Evolutionary conservation across 805 yeast genomes (phyloP).

Genomic region (Kodamaea kakaduensis): DNA sequence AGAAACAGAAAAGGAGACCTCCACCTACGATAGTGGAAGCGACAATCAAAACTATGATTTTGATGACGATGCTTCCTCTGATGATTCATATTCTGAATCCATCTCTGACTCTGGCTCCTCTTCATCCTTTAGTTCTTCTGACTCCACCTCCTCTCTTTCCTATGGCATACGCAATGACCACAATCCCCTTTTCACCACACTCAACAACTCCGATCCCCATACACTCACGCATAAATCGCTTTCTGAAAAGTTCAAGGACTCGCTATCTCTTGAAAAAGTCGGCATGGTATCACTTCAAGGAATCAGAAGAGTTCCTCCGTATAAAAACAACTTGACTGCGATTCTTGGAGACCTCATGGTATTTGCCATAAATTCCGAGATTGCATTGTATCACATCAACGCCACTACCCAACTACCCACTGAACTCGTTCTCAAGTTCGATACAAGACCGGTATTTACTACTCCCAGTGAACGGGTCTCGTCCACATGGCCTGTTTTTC

Average conservation of each 20-base stretch:
- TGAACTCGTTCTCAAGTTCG: conserved; percentile 30
- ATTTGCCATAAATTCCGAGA: conserved; percentile 30
- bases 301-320: conserved; percentile 28
- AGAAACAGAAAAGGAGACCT: too few relatives aligned
- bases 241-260: conserved; percentile 34
- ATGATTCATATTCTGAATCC: too few relatives aligned
- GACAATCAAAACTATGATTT: too few relatives aligned
- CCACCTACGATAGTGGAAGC: too few relatives aligned
- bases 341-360: conserved; percentile 26
- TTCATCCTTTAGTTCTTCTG: too few relatives aligned
- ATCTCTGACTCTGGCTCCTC: too few relatives aligned
- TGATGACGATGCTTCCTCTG: too few relatives aligned
- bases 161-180: conserved; percentile 8
- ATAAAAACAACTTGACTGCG: conserved; percentile 38
- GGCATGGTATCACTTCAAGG: conserved; percentile 19
- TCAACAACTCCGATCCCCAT: conserved; percentile 15
- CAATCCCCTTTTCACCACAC: conserved; percentile 14
- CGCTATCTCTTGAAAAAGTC: conserved; percentile 21
- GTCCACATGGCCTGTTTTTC: conserved; percentile 51
- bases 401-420: conserved; percentile 24
- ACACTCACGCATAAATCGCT: conserved; percentile 27
- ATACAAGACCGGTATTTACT: conserved; percentile 40
- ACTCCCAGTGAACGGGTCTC: conserved; percentile 37
- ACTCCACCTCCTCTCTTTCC: too few relatives aligned
- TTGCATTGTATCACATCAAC: conserved; percentile 32